Conservation (phyloP, 208 protist genomes). For the Porcisia hertigi region DNA sequence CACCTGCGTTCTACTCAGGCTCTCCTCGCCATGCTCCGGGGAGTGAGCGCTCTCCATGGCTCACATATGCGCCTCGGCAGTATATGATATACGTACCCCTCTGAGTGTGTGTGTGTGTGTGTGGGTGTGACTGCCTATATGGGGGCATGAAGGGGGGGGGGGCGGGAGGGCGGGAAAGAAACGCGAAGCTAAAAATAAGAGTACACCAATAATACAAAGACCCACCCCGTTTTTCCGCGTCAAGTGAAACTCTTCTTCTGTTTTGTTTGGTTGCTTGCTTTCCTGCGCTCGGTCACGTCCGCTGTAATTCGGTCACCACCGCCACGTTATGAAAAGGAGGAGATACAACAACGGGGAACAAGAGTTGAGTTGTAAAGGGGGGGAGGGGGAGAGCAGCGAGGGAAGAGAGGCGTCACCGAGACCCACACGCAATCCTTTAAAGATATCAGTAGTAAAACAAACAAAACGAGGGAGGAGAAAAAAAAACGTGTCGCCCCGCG, state of each 20-base stretch:
- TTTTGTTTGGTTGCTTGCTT: too few relatives aligned
- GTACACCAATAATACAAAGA: background rate
- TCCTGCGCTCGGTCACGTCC: too few relatives aligned
- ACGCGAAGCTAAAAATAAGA: background rate
- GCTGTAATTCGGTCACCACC: too few relatives aligned
- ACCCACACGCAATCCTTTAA: too few relatives aligned
- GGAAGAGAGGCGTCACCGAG: too few relatives aligned
- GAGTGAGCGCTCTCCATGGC: conserved; percentile 1
- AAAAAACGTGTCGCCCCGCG: background rate
- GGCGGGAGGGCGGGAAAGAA: background rate
- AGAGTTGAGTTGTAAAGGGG: too few relatives aligned
- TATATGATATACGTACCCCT: background rate
- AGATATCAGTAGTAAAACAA: too few relatives aligned
- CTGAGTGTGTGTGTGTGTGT: background rate
- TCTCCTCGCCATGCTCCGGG: conserved; percentile 3
- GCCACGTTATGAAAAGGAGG: too few relatives aligned
- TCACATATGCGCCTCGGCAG: background rate
- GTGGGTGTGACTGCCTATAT: background rate
- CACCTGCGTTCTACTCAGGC: conserved; percentile 30
- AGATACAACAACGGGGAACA: too few relatives aligned
- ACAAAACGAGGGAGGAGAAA: background rate
- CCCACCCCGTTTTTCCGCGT: too few relatives aligned
- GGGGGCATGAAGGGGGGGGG: background rate
- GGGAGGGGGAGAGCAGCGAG: too few relatives aligned
- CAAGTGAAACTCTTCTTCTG: too few relatives aligned